Base-by-base conservation (phyloP, 768 basidiomycete species). In the Cubamyces lactineus region DNA sequence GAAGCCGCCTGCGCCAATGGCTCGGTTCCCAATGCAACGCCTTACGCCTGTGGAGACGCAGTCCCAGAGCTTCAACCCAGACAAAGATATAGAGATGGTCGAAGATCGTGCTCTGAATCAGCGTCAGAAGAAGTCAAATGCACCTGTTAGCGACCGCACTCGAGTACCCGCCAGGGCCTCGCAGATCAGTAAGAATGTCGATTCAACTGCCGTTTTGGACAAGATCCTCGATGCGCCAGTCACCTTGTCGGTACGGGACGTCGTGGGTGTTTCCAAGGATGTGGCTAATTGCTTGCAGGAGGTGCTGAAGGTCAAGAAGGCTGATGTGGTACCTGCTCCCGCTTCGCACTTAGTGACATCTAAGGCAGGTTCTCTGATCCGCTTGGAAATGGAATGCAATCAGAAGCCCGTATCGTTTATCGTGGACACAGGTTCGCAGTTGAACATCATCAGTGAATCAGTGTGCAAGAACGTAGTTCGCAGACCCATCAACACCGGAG, bases 391-490 rank as follows among this genome's bases (percentile, higher is more conserved):
- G 21, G 56, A 63, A 41, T 43, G 48, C 34, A 24, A 59, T 21
- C 43, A 43, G 8, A 48, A 53, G 40, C 38, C 57, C 1, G 43
- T 59, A 8, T 21, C 39, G 3, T 64, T 57, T 21, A 60, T 56
- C 17, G 41, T 53, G 13, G 64, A 65, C 41, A 65, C 66, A 34
- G 66, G 57, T 34, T 63, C 62, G 16, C 62, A 63, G 50, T 57
- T 63, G 23, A 63, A 53, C 41, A 62, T 53, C 28, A 40, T 47
- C 34, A 47, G 51, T 26, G 8, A 45, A 28, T 40, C 47, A 23
- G 38, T 53, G n/a, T 53, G 52, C 38, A 21, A 52, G 34, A 53
- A 49, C 23, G 39, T 26, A 7, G 55, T 39, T 41, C 38, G 52
- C n/a, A 9, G 40, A 21, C 52, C 49, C 6, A 48, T 57, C 48